Evolutionary conservation across 1,139 yeast species (phyloP), one percentile per base, ranked within the genome.

Genomic region (Chernovozyma aurita): DNA sequence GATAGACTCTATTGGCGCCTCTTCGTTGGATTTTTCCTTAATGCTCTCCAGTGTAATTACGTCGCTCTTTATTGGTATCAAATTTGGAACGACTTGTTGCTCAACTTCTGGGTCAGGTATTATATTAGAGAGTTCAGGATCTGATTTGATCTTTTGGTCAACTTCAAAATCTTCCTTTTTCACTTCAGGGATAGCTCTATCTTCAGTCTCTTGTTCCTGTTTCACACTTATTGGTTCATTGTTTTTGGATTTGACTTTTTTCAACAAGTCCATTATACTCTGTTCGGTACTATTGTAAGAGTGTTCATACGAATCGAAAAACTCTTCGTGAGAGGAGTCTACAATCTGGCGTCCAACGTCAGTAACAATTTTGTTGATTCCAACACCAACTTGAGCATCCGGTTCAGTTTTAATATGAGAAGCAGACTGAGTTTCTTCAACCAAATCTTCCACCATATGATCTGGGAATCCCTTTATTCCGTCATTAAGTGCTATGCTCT

Each of bases 391-490:
- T 28, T 44, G 43, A 21, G 43, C 44, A 17, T 35, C 35, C 5
- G 21, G 18, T 12, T 27, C 35, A 8, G 22, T 20, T 9, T 20
- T 20, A 7, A 6, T 9, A 20, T 6, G 22, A 7, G 22, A 20
- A n/a, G n/a, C n/a, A 6, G 9, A 20, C 22, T 20, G 22, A 20
- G 8, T 12, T 15, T 27, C 24, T 29, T 68, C 69, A 16, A 67
- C 53, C 36, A 67, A 52, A 34, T 57, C 49, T 35, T 59, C 67
- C 9, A 69, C 71, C 35, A 64, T 39, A 24, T 59, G 58, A 43
- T 68, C 71, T 1, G 73, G 53, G 37, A 69, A 63, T 1, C 75
- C 75, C 41, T 65, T 66, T 22, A 70, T 65, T 9, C 76, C 76
- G 45, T 69, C 73, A 42, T 64, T 65, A 38, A 70, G 50, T 39